Evolutionary conservation across 83 land plant species (phyloP).

Genomic region (Picea mariana): DNA sequence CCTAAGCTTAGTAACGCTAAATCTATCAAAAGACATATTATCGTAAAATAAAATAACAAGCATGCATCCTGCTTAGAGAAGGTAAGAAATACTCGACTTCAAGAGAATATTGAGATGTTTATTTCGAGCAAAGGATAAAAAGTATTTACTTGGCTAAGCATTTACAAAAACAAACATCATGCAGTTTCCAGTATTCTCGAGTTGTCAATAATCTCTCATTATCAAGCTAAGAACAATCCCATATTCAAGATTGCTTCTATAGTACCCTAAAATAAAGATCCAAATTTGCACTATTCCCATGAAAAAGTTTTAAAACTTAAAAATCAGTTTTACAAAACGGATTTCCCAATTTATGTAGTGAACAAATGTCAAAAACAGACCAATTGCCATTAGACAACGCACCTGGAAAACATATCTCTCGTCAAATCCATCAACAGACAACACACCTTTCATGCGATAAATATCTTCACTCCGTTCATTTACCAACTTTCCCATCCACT

Average conservation of each 20-base stretch:
- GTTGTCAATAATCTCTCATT: not conserved
- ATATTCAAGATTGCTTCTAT: not conserved
- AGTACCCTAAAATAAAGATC: not conserved
- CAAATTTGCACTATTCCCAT: not conserved
- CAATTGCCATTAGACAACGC: not conserved
- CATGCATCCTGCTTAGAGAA: too few relatives aligned
- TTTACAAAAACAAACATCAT: not conserved
- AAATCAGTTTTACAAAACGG: not conserved
- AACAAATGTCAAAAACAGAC: not conserved
- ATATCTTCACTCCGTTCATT: slow-evolving; percentile 86
- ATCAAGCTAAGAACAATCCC: not conserved
- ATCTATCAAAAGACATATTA: not conserved
- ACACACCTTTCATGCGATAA: slow-evolving; percentile 89
- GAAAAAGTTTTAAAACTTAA: not conserved
- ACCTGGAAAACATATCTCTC: slow-evolving; percentile 92
- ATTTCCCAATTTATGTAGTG: not conserved
- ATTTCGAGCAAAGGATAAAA: not conserved
- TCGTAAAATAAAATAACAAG: too few relatives aligned
- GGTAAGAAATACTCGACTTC: not conserved
- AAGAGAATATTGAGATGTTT: not conserved
- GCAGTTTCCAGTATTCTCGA: not conserved
- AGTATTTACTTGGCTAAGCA: not conserved
- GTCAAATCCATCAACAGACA: slow-evolving; percentile 67
- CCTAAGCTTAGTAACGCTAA: too few relatives aligned
- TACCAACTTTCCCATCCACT: slow-evolving; percentile 80